Evolutionary conservation across 495 filamentous ascomycete species (phyloP).

Genomic region (Penicillium malachiteum): DNA sequence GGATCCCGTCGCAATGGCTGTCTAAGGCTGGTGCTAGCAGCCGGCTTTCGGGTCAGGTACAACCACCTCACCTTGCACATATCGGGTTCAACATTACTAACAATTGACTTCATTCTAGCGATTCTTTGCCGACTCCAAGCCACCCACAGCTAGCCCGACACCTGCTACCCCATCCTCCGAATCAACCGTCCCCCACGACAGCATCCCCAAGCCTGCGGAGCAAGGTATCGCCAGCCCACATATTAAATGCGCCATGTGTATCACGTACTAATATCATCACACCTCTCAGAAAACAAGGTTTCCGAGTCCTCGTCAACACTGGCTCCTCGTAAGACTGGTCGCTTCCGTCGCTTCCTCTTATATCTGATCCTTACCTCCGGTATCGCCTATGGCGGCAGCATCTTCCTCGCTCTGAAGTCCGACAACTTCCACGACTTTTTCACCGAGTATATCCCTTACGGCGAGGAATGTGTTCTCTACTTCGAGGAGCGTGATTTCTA

Average conservation of each 20-base stretch:
- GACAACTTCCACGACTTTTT: conserved; percentile 99
- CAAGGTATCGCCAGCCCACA: conserved; percentile 39
- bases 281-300: conserved; percentile 23
- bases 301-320: conserved; percentile 40
- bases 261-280: conserved; percentile 13
- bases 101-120: conserved; percentile 25
- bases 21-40: conserved; percentile 43
- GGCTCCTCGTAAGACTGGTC: conserved; percentile 65
- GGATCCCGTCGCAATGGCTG: conserved; percentile 47
- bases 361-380: conserved; percentile 70
- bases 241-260: conserved; percentile 4
- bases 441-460: conserved; percentile 93
- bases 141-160: conserved; percentile 33
- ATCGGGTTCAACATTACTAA: conserved; percentile 8
- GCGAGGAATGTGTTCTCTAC: conserved; percentile 93
- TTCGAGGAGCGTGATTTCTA: conserved; percentile 95
- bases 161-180: conserved; percentile 48
- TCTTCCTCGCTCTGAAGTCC: conserved; percentile 86
- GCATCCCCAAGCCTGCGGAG: conserved; percentile 57
- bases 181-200: conserved; percentile 58
- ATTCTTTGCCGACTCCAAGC: conserved; percentile 46
- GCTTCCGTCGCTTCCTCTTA: conserved; percentile 73
- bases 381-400: conserved; percentile 79
- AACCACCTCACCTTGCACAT: conserved; percentile 16
- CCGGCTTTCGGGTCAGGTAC: conserved; percentile 47